phyloP scores from a whole-genome alignment of 192 early-diverging fungal genomes.

The Podila epigama region DNA sequence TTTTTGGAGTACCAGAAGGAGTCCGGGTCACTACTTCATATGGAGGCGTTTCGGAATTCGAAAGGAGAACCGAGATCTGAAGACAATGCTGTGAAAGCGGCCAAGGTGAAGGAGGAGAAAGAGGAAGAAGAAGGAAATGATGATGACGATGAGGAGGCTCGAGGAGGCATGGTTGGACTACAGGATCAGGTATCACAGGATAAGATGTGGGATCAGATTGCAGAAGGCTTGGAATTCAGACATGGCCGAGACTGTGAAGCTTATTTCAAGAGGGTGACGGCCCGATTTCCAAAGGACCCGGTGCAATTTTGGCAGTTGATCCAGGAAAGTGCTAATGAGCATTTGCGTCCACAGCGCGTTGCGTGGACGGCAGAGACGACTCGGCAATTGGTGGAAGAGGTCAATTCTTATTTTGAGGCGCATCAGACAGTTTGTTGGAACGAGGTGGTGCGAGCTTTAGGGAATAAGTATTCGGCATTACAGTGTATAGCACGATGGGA shows the following conservation, averaged over 20 bases:
- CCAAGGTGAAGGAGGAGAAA: no score
- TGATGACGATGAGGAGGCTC: not conserved
- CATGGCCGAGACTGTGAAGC: slow-evolving; percentile 32
- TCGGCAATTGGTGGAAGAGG: slow-evolving; percentile 13
- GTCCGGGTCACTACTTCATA: slow-evolving; percentile 8
- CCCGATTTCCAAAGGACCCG: slow-evolving; percentile 19
- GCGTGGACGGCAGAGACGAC: slow-evolving; percentile 12
- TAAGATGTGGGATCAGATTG: slow-evolving; percentile 28
- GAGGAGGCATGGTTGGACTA: not conserved
- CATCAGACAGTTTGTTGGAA: slow-evolving; percentile 9
- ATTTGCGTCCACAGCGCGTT: slow-evolving; percentile 2
- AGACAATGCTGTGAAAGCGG: no score
- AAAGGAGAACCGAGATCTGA: not conserved
- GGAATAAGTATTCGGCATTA: slow-evolving; percentile 3
- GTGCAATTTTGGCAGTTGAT: slow-evolving; percentile 14
- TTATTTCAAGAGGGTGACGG: slow-evolving; percentile 19
- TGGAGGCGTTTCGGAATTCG: not conserved
- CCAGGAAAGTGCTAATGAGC: slow-evolving; percentile 7
- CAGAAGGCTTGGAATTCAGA: slow-evolving; percentile 42
- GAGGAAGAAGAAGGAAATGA: no score
- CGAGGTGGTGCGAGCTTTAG: slow-evolving; percentile 15
- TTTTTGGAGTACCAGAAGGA: slow-evolving; percentile 15
- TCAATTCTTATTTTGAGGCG: slow-evolving; percentile 10
- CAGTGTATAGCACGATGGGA: slow-evolving; percentile 24
- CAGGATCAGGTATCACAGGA: not conserved